phyloP scores from a whole-genome alignment of 164 flowering plant genomes.

The Vitis amurensis region DNA sequence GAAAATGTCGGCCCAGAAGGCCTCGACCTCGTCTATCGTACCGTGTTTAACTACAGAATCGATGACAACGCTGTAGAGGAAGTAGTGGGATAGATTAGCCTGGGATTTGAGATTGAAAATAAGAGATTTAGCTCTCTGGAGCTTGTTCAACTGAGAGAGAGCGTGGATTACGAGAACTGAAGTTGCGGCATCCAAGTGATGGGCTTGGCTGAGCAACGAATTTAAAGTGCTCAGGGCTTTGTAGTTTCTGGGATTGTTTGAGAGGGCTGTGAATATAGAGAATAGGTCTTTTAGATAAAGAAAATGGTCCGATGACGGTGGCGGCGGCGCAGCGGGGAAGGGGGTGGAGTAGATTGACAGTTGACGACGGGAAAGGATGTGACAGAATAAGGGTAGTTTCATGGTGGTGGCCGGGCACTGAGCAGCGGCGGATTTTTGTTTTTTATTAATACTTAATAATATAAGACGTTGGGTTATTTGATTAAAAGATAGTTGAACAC shows the following conservation, averaged over 20 bases:
- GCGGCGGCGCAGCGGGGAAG: too few species aligned
- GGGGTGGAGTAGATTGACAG: too few species aligned
- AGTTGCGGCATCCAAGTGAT: constrained; percentile 26
- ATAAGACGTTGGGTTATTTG: too few species aligned
- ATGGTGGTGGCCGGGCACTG: too few species aligned
- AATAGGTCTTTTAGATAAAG: constrained; percentile 16
- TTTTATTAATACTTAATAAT: too few species aligned
- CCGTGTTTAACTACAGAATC: constrained; percentile 33
- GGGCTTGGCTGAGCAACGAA: constrained; percentile 20
- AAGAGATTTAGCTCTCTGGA: constrained; percentile 30
- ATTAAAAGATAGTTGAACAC: too few species aligned
- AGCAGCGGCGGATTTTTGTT: too few species aligned
- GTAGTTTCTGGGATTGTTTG: constrained; percentile 23
- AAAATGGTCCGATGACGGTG: constrained; percentile 1
- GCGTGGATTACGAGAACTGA: constrained; percentile 28
- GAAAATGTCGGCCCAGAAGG: constrained; percentile 31
- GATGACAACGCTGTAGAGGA: constrained; percentile 34
- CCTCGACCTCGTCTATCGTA: constrained; percentile 28
- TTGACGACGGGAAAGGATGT: too few species aligned
- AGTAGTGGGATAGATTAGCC: constrained; percentile 21
- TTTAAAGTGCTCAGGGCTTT: constrained; percentile 24
- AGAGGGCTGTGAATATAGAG: constrained; percentile 19
- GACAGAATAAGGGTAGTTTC: too few species aligned
- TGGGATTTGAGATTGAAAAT: constrained; percentile 20
- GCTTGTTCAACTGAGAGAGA: constrained; percentile 32